These are phyloP conservation scores for Verticillium tricorpus DNA, from an alignment of 2,329 filamentous ascomycete genomes.

Conservation along the genomic window DNA sequence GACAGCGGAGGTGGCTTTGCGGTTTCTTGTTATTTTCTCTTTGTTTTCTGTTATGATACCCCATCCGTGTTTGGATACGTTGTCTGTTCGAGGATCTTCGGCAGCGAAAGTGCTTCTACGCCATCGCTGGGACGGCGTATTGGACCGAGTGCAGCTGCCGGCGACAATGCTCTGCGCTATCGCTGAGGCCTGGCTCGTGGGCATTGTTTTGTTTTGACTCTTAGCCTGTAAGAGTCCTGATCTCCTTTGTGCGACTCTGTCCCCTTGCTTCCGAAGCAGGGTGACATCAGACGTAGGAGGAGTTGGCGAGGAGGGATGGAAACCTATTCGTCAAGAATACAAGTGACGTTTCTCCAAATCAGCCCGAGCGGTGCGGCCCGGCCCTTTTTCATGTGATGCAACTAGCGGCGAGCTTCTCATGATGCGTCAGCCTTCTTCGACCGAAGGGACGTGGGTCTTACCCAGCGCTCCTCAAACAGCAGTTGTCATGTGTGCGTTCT, in stretches of 20 bases:
- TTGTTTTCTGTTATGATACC: conserved; percentile 44
- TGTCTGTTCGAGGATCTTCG: conserved; percentile 25
- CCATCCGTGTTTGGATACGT: conserved; percentile 50
- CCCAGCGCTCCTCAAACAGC: too few relatives aligned
- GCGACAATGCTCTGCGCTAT: conserved; percentile 55
- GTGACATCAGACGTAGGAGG: neutral
- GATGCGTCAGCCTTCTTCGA: too few relatives aligned
- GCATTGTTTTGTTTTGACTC: conserved; percentile 6
- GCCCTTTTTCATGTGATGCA: neutral
- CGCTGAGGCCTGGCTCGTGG: conserved; percentile 17
- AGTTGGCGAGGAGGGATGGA: neutral
- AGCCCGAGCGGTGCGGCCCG: neutral
- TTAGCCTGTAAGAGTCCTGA: neutral
- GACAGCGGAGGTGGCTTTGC: neutral
- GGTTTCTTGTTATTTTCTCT: conserved; percentile 15
- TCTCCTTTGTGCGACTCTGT: neutral
- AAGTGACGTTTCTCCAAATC: neutral
- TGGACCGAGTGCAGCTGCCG: conserved; percentile 34
- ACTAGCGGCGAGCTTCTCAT: neutral
- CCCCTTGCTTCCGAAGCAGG: neutral
- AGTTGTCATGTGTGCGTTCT: too few relatives aligned
- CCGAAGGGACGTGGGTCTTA: too few relatives aligned
- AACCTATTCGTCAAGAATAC: neutral
- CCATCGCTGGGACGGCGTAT: conserved; percentile 44
- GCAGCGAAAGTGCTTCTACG: conserved; percentile 41